Evolutionary conservation across 225 moss, liverwort and hornwort genomes (phyloP).

Genomic region (Antitrichia curtipendula): DNA sequence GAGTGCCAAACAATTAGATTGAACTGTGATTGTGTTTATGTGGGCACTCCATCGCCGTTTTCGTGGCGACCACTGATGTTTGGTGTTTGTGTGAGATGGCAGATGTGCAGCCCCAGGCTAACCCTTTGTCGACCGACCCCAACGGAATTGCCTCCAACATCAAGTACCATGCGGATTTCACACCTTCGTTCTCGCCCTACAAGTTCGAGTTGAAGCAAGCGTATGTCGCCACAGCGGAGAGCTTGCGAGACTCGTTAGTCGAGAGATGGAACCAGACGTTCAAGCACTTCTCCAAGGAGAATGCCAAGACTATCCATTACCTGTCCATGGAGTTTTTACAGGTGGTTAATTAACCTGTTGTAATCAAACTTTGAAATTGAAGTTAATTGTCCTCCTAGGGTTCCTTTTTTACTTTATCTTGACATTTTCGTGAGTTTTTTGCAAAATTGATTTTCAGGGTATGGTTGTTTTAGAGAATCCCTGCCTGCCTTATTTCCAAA

Average conservation of each 20-base stretch:
- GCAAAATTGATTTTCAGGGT: not conserved
- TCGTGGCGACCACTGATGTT: not conserved
- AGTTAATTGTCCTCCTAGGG: not conserved
- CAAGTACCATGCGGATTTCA: conserved; percentile 81
- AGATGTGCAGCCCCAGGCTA: conserved; percentile 30
- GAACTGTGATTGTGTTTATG: not conserved
- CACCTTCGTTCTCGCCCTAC: conserved; percentile 67
- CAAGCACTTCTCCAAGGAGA: conserved; percentile 58
- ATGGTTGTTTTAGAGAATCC: not conserved
- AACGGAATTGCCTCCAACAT: conserved; percentile 59
- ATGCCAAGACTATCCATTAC: conserved; percentile 86
- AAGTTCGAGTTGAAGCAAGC: conserved; percentile 86
- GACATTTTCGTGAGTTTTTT: not conserved
- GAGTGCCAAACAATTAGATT: not conserved
- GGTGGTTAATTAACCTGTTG: not conserved
- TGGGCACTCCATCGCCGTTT: not conserved
- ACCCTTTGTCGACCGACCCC: conserved; percentile 52
- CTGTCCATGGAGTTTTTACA: conserved; percentile 98
- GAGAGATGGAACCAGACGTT: conserved; percentile 92
- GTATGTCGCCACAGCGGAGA: conserved; percentile 77
- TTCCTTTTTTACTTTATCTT: not conserved
- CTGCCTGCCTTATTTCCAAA: not conserved
- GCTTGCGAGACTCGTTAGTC: conserved; percentile 63
- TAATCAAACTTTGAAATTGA: not conserved
- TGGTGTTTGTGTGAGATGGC: not conserved